Evolutionary conservation across 148 eudicot species (phyloP).

Genomic region (Rheum nobile): DNA sequence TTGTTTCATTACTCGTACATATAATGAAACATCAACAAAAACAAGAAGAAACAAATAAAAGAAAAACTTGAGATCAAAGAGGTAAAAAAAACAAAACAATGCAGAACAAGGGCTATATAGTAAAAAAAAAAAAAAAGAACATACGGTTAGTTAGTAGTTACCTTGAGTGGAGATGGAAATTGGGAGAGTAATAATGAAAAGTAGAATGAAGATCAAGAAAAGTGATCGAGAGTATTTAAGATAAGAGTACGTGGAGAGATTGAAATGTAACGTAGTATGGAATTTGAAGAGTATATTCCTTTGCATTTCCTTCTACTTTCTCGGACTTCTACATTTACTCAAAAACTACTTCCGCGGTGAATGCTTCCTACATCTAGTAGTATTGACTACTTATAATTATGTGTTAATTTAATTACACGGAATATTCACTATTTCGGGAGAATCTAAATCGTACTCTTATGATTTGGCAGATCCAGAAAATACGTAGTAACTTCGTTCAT

Average conservation of each 20-base stretch:
- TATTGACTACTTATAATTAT: neutral
- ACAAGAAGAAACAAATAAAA: neutral
- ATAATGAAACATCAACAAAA: neutral
- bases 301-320: neutral
- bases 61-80: no score
- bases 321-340: neutral
- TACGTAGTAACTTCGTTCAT: no score
- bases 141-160: neutral
- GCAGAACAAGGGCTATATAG: neutral
- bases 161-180: neutral
- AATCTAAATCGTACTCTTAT: no score
- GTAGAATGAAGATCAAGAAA: neutral
- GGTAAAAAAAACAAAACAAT: no score
- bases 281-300: neutral
- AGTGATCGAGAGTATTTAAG: neutral
- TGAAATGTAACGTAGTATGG: no score
- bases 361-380: neutral
- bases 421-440: neutral
- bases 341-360: neutral
- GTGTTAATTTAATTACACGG: neutral
- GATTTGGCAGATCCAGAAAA: no score
- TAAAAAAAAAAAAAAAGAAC: no score
- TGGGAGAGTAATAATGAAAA: no score
- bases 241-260: no score
- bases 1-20: no score